Evolutionary conservation across 192 early-diverging fungal genomes (phyloP).

Genomic region (Obelidium mucronatum): DNA sequence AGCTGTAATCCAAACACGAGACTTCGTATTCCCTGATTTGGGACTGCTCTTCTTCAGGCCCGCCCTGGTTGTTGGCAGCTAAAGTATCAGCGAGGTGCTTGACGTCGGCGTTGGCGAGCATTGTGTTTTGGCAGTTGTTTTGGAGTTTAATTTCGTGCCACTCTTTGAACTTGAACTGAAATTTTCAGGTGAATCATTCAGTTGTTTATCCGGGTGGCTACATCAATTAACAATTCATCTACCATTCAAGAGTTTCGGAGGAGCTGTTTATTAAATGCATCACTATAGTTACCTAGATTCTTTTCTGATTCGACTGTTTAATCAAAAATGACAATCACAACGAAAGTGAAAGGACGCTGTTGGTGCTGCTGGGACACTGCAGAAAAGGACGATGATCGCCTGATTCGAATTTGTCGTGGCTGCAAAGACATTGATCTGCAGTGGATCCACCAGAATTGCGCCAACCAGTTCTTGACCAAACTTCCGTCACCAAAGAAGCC

Average conservation of each 20-base stretch:
- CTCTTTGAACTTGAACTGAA: too few relatives aligned
- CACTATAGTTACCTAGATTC: too few relatives aligned
- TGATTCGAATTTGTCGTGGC: slow-evolving; percentile 55
- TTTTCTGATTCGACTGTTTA: too few relatives aligned
- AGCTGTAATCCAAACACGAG: slow-evolving; percentile 20
- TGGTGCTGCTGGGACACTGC: slow-evolving; percentile 46
- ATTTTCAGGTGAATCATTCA: too few relatives aligned
- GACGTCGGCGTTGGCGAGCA: neutral
- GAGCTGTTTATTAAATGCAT: too few relatives aligned
- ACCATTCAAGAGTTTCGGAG: too few relatives aligned
- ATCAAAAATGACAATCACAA: too few relatives aligned
- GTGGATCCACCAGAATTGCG: slow-evolving; percentile 59
- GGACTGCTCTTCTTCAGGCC: neutral
- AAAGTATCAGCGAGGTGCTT: neutral
- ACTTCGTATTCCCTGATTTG: slow-evolving; percentile 14
- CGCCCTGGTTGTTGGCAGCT: neutral
- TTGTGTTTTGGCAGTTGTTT: neutral
- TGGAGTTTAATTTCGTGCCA: neutral
- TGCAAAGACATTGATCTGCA: slow-evolving; percentile 65
- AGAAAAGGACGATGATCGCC: slow-evolving; percentile 44
- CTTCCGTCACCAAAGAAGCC: slow-evolving; percentile 38
- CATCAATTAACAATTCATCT: too few relatives aligned
- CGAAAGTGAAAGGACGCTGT: slow-evolving; percentile 46
- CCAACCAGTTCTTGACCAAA: slow-evolving; percentile 50
- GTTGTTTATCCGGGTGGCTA: too few relatives aligned